Conservation (phyloP, 2,329 filamentous ascomycete genomes). For the Sporothrix humicola region DNA sequence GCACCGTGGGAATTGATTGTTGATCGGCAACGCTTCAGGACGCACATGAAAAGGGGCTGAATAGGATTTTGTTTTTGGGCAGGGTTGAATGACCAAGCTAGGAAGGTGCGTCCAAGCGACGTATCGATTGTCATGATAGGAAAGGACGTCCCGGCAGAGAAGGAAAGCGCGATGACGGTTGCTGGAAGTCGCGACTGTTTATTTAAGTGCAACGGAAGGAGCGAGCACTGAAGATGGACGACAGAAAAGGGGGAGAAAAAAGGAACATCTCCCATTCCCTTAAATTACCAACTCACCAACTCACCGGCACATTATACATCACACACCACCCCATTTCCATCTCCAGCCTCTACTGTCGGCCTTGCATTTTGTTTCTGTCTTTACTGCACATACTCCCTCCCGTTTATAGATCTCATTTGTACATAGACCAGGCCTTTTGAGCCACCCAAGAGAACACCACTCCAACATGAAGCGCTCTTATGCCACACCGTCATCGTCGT, state of each 20-base stretch:
- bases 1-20: background rate
- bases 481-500: background rate
- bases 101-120: background rate
- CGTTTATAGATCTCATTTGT: conserved; percentile 30
- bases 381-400: background rate
- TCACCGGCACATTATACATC: background rate
- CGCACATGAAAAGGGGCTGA: background rate
- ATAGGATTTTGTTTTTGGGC: background rate
- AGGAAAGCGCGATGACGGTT: too few relatives aligned
- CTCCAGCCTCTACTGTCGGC: background rate
- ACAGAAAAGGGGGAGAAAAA: background rate
- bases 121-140: background rate
- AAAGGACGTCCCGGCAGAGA: background rate
- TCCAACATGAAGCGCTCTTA: conserved; percentile 2
- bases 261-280: conserved; percentile 12
- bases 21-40: background rate
- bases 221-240: background rate
- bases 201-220: background rate
- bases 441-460: conserved; percentile 27
- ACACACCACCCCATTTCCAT: background rate
- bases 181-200: background rate
- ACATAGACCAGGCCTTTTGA: conserved; percentile 20
- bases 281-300: background rate
- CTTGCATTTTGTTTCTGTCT: background rate
- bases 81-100: background rate